These are phyloP conservation scores for Gaeumannomyces sp. DNA, from an alignment of 2,329 filamentous ascomycete species.

Conservation along the genomic window DNA sequence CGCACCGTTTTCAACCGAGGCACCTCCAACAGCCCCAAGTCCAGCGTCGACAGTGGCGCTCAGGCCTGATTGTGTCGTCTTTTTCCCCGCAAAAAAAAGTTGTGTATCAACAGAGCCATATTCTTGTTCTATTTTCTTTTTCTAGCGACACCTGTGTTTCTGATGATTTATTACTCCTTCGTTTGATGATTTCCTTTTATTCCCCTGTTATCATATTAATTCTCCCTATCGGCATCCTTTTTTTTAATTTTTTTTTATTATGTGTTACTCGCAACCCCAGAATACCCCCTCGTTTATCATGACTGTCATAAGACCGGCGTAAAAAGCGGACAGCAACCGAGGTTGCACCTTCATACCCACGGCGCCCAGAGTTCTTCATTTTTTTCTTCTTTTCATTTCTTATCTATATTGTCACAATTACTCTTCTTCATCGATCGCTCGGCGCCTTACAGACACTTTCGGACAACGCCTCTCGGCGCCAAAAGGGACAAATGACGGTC, in stretches of 20 bases:
- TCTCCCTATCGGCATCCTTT: conserved; percentile 12
- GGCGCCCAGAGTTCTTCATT: conserved; percentile 4
- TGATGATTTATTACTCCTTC: conserved; percentile 14
- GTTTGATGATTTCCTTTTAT: conserved; percentile 12
- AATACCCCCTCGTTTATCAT: conserved; percentile 1
- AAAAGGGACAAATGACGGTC: not conserved
- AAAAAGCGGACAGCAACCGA: conserved; percentile 1
- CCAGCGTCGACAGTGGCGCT: conserved; percentile 34
- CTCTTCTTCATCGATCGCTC: not conserved
- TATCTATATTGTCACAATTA: conserved; percentile 11
- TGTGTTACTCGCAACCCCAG: conserved; percentile 8
- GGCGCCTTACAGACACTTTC: not conserved
- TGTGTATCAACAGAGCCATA: not conserved
- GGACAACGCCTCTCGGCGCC: not conserved
- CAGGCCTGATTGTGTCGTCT: not conserved
- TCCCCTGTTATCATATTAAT: conserved; percentile 16
- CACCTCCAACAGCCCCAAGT: conserved; percentile 43
- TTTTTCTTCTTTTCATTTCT: conserved; percentile 13
- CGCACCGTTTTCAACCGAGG: conserved; percentile 52
- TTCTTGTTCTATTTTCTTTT: conserved; percentile 14
- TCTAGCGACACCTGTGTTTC: conserved; percentile 11
- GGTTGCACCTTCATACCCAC: not conserved
- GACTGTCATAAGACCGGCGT: not conserved
- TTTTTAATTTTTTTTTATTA: conserved; percentile 5
- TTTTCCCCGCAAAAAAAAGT: not conserved